These are phyloP conservation scores for Metarhizium humberi DNA, from an alignment of 2,329 filamentous ascomycete genomes.

Conservation along the genomic window DNA sequence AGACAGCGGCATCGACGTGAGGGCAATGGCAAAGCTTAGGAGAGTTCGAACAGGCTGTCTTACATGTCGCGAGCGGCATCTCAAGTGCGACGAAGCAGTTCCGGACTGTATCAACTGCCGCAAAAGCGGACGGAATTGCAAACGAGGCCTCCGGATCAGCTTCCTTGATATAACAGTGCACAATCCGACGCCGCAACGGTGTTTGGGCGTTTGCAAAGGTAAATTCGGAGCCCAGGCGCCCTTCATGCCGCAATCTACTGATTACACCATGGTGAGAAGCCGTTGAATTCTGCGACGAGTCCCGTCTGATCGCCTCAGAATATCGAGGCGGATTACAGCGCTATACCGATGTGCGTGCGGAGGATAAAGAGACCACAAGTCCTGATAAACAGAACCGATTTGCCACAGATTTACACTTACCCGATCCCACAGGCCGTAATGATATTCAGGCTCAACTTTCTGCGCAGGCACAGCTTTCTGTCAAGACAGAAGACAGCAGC, in stretches of 20 bases:
- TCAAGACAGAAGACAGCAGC: neutral
- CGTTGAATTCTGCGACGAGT: constrained; percentile 83
- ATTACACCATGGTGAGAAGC: neutral
- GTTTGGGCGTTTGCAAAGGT: constrained; percentile 16
- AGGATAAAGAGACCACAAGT: neutral
- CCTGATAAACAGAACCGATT: no score
- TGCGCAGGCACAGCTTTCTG: neutral
- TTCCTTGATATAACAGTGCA: constrained; percentile 80
- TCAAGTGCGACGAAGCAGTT: constrained; percentile 77
- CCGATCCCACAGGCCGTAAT: neutral
- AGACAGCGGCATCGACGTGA: neutral
- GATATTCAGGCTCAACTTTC: neutral
- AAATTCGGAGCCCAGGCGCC: neutral
- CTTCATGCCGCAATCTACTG: constrained; percentile 3
- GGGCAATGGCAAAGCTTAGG: constrained; percentile 40
- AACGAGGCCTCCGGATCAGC: constrained; percentile 77
- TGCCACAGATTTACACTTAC: neutral
- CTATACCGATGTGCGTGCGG: constrained; percentile 24
- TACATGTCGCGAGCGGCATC: constrained; percentile 79
- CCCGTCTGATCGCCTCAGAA: constrained; percentile 79
- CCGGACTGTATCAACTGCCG: constrained; percentile 67
- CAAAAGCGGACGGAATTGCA: constrained; percentile 79
- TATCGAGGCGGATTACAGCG: constrained; percentile 70
- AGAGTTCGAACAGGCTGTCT: constrained; percentile 83
- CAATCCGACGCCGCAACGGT: constrained; percentile 44